These are phyloP conservation scores for Paraurostyla sp. DNA, from an alignment of 73 alveolate species.

Conservation along the genomic window DNA sequence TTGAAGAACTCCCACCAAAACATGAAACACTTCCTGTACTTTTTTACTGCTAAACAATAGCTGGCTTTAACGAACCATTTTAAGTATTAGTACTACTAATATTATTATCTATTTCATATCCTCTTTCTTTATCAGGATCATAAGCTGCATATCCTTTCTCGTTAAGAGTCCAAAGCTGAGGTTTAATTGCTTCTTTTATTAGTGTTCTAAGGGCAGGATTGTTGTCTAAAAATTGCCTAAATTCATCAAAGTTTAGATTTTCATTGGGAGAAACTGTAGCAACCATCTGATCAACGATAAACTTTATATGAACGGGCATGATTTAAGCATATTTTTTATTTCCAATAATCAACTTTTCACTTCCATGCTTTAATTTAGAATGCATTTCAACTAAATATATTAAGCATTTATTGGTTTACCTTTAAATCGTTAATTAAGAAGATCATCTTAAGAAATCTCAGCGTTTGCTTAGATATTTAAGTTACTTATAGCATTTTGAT, in stretches of 20 bases:
- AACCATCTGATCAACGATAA: not conserved
- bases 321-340: not conserved
- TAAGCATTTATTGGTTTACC: too few species aligned
- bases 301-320: not conserved
- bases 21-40: not conserved
- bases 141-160: not conserved
- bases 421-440: too few species aligned
- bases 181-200: conserved; percentile 14
- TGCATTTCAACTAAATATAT: too few species aligned
- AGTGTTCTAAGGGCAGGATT: not conserved
- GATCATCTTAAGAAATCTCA: too few species aligned
- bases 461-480: too few species aligned
- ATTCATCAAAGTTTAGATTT: not conserved
- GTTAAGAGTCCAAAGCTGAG: not conserved
- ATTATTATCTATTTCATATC: too few species aligned
- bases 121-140: not conserved
- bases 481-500: too few species aligned
- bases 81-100: too few species aligned
- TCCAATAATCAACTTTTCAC: not conserved
- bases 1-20: not conserved
- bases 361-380: too few species aligned
- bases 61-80: too few species aligned
- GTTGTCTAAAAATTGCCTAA: not conserved
- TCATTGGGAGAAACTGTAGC: not conserved
- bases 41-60: too few species aligned